Evolutionary conservation across 345 rosid species (phyloP), one percentile per base, ranked within the genome.

Genomic region (Streptanthus diversifolius): DNA sequence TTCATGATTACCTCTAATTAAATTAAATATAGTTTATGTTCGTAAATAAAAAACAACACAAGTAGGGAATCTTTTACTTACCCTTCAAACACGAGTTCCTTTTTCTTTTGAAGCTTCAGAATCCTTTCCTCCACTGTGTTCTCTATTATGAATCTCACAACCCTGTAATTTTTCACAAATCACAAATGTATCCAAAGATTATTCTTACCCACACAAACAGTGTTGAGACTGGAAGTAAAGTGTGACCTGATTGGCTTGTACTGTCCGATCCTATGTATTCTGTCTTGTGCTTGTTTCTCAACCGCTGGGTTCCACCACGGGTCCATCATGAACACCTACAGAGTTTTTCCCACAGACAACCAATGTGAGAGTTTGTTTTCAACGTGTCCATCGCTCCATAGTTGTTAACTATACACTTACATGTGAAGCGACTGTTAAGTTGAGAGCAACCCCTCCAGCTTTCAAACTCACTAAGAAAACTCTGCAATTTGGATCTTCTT

Each of bases 241-340:
- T 66, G 29, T 40, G 41, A 93, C 98, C 98, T 89, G 80, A 95
- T 95, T 43, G 99, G 99, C 55, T 95, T 95, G 81, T 85, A 90
- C 75, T 95, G 99, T 63, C 99, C 99, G 17, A 95, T 95, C 55
- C 99, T 82, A 70, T 91, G 99, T 73, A 95, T 95, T 80, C 99
- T 88, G 79, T 95, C 99, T 21, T 91, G 97, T 21, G 99, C 99
- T 81, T 95, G 99, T 57, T 75, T 81, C 87, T 95, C 99, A 60
- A 91, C 97, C 29, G 99, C 99, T 33, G 97, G 99, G 78, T 91
- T 95, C 99, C 97, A 95, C 97, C 99, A 95, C 5, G 99, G 99
- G 59, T 95, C 99, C 99, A 95, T 95, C 86, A 95, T 78, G 84
- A 95, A 95, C 40, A 95, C 97, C 98, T 93, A 49, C 14, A 73